Evolutionary conservation across 768 basidiomycete species (phyloP).

Genomic region (Crassisporium funariophilum): DNA sequence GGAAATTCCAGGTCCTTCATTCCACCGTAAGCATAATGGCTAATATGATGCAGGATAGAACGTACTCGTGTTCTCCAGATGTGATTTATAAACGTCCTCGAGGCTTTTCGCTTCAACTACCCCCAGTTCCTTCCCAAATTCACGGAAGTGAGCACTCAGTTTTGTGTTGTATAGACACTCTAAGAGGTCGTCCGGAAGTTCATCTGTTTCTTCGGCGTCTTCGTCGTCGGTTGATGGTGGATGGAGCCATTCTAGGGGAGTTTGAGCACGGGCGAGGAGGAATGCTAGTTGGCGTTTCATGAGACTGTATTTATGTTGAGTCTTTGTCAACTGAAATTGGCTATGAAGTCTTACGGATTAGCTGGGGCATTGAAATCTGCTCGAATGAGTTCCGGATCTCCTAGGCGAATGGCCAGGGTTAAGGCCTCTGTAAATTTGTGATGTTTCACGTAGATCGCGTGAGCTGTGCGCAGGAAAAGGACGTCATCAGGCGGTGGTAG

Average conservation of each 20-base stretch:
- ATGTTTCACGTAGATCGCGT: constrained; percentile 85
- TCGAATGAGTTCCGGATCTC: constrained; percentile 76
- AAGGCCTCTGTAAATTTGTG: constrained; percentile 91
- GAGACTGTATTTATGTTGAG: constrained; percentile 40
- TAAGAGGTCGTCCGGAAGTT: constrained; percentile 67
- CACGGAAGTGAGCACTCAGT: constrained; percentile 81
- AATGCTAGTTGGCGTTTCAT: constrained; percentile 97
- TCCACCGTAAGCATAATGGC: neutral
- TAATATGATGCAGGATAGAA: neutral
- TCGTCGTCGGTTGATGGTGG: constrained; percentile 54
- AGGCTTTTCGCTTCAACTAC: constrained; percentile 88
- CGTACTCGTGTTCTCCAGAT: constrained; percentile 87
- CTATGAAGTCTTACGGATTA: constrained; percentile 67
- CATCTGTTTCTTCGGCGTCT: constrained; percentile 55
- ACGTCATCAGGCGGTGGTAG: constrained; percentile 93
- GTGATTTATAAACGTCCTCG: constrained; percentile 97
- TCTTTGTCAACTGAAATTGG: neutral
- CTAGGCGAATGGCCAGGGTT: constrained; percentile 80
- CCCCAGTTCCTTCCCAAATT: constrained; percentile 92
- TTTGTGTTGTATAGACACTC: constrained; percentile 87
- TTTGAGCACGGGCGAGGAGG: constrained; percentile 88
- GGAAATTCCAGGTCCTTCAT: constrained; percentile 61
- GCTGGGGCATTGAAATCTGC: constrained; percentile 89
- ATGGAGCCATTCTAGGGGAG: constrained; percentile 89
- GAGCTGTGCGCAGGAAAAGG: constrained; percentile 85